Base-by-base conservation (phyloP, 1,139 yeast species). In the Lodderomyces parapsilosis region DNA sequence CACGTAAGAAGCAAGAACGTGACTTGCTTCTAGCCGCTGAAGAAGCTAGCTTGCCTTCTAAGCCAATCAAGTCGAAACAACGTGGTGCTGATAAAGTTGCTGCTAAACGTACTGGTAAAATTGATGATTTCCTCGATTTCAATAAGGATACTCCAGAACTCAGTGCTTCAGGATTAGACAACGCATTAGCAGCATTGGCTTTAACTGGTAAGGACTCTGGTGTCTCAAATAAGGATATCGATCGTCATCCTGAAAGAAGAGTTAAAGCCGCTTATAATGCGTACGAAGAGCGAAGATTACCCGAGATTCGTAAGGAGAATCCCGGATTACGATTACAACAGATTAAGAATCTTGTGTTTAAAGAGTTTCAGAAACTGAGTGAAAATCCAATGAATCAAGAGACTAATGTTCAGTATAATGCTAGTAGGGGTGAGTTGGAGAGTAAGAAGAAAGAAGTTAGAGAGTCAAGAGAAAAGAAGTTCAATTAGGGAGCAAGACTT, bases 191-290 rank as follows among this genome's bases (percentile, higher is more conserved):
- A 43, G 95, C 95, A 3, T 72, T 87, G 60, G 75, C 86, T 5
- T 71, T 87, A 59, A 78, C 86, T 19, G 66, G 72, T 39, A 74
- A 68, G 45, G 78, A 73, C 40, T 80, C 76, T 36, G 85, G 81
- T 41, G 76, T 80, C 35, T 63, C 66, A 34, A 69, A 74, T 50
- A 85, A 81, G 57, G 88, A 82, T 45, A 70, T 87, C 44, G 96
- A 87, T 51, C 82, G 89, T 62, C 96, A 87, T 55, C 96, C 96
- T 8, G 96, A 87, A 68, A 78, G 95, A 64, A 78, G 96, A 60
- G 86, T 83, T 63, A 88, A 87, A 69, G 90, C 94, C 14, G 96
- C 96, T 0, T 73, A 73, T 49, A 74, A 79, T 10, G 90, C 87
- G 0, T 87, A 65, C 55, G 90, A 87, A 57, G 93, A 83, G 50